Evolutionary conservation across 805 yeast genomes (phyloP).

Genomic region (Candida patagonica): DNA sequence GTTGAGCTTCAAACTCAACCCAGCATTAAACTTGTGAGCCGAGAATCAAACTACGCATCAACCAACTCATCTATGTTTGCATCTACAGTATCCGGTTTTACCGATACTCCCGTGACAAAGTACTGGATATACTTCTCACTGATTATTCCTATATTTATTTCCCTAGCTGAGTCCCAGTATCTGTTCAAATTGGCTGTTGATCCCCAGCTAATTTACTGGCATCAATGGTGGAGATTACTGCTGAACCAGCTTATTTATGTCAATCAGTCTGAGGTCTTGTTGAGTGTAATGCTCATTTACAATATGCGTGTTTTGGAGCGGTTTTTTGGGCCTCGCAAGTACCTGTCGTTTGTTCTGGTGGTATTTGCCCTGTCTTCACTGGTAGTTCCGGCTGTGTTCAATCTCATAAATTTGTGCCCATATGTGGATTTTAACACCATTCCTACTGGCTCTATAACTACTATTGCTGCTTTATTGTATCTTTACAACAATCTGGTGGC

Average conservation of each 20-base stretch:
- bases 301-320: conserved; percentile 33
- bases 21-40: too few species aligned
- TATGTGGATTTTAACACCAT: conserved; percentile 11
- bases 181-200: conserved; percentile 25
- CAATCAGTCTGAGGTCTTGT: conserved; percentile 31
- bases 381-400: conserved; percentile 17
- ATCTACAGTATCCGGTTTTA: conserved; percentile 31
- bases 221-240: conserved; percentile 30
- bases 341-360: conserved; percentile 23
- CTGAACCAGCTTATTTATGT: conserved; percentile 24
- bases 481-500: conserved; percentile 33
- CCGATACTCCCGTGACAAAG: conserved; percentile 30
- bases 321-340: conserved; percentile 30
- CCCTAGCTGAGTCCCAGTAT: conserved; percentile 31
- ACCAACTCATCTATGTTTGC: conserved; percentile 23
- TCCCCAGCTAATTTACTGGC: conserved; percentile 30
- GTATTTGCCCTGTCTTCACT: conserved; percentile 16
- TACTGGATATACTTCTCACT: conserved; percentile 18
- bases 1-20: too few species aligned
- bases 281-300: conserved; percentile 29
- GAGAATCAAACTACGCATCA: too few species aligned
- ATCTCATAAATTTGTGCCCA: conserved; percentile 12
- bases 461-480: conserved; percentile 29
- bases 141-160: conserved; percentile 26
- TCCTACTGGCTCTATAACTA: conserved; percentile 30